Evolutionary conservation across 2,329 filamentous ascomycete genomes (phyloP).

Genomic region (Monosporascus ibericus): DNA sequence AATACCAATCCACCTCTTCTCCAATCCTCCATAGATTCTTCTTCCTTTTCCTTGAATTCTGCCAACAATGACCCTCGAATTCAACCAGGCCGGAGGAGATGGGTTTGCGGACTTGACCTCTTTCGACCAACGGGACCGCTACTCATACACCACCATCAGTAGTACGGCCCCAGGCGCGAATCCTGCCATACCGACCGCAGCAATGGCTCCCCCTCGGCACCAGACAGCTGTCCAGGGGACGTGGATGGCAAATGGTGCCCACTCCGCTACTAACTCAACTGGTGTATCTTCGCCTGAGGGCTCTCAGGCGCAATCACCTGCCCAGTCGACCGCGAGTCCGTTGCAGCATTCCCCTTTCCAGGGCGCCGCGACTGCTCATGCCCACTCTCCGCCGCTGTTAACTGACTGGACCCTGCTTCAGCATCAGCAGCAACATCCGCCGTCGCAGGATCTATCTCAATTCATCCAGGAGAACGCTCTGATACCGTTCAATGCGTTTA

Average conservation of each 20-base stretch:
- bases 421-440: conserved; percentile 42
- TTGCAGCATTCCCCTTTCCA: conserved; percentile 51
- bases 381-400: conserved; percentile 41
- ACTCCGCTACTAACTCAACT: conserved; percentile 35
- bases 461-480: conserved; percentile 54
- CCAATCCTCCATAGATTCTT: conserved; percentile 29
- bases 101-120: conserved; percentile 53
- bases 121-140: conserved; percentile 53
- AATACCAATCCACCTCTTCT: conserved; percentile 39
- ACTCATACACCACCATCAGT: conserved; percentile 40
- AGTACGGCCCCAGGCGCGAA: conserved; percentile 29
- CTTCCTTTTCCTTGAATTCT: conserved; percentile 27
- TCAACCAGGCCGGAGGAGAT: conserved; percentile 51
- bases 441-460: conserved; percentile 41
- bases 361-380: conserved; percentile 35
- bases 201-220: conserved; percentile 33
- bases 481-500: conserved; percentile 49
- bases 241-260: conserved; percentile 41
- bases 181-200: conserved; percentile 30
- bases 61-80: conserved; percentile 53
- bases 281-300: conserved; percentile 48
- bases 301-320: conserved; percentile 38
- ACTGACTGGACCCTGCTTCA: conserved; percentile 58
- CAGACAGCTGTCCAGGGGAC: conserved; percentile 26
- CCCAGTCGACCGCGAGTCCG: conserved; percentile 45